phyloP scores from a whole-genome alignment of 202 grass and related monocot species.

The Schoenoplectus triqueter region DNA sequence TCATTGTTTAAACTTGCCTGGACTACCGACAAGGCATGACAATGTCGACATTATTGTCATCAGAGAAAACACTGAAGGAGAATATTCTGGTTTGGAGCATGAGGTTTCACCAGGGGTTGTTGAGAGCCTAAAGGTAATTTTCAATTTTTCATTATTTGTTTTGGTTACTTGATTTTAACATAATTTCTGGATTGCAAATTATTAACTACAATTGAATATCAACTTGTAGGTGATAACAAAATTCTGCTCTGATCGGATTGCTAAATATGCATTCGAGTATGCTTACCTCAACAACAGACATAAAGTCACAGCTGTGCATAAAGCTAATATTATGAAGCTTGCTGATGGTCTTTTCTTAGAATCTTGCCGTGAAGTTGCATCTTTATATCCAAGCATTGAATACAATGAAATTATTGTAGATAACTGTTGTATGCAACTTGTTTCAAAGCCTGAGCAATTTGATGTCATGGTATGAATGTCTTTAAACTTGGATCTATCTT shows the following conservation, averaged over 20 bases:
- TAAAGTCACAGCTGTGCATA: conserved; percentile 79
- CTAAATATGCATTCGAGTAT: conserved; percentile 88
- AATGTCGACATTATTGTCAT: conserved; percentile 81
- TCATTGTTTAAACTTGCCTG: conserved; percentile 74
- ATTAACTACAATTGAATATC: conserved; percentile 38
- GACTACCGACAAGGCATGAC: conserved; percentile 69
- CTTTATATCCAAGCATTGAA: conserved; percentile 66
- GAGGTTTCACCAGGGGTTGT: conserved; percentile 84
- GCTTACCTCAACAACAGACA: conserved; percentile 88
- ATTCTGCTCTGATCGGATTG: conserved; percentile 84
- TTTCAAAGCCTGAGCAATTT: conserved; percentile 81
- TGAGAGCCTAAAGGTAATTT: conserved; percentile 65
- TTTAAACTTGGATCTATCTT: not conserved
- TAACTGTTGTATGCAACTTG: conserved; percentile 93
- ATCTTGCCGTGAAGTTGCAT: conserved; percentile 77
- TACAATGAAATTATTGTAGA: conserved; percentile 86
- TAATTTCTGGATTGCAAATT: not conserved
- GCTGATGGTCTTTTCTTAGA: conserved; percentile 88
- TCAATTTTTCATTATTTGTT: not conserved
- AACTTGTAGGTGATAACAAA: conserved; percentile 80
- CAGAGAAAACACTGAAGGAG: conserved; percentile 86
- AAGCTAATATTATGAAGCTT: conserved; percentile 91
- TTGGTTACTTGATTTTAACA: not conserved
- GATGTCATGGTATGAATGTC: conserved; percentile 72
- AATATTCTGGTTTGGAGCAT: conserved; percentile 82